A percentile compares a stretch with the other conserved stretches of the same genome.
Evolutionary conservation across 2,329 filamentous ascomycete genomes (phyloP).

Genomic region (Ophiosphaerella herpotricha): DNA sequence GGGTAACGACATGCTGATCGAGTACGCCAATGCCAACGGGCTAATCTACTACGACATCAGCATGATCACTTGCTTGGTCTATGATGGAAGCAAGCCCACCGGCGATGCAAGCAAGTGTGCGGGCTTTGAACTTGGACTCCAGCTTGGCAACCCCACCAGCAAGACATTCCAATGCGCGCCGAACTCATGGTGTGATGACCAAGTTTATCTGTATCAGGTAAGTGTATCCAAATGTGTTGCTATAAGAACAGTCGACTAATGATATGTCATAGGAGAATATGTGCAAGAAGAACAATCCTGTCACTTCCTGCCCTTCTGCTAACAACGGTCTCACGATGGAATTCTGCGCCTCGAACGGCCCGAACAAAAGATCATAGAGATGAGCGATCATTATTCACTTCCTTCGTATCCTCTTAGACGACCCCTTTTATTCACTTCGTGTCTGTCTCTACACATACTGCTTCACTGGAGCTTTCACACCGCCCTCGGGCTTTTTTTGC

Average conservation of each 20-base stretch:
- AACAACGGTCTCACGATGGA: constrained; percentile 19
- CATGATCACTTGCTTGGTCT: constrained; percentile 18
- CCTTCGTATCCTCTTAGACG: no score
- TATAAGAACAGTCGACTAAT: background rate
- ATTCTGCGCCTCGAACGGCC: constrained; percentile 14
- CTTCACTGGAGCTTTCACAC: no score
- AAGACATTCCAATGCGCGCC: constrained; percentile 19
- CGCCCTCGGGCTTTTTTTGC: no score
- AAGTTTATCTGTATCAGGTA: constrained; percentile 23
- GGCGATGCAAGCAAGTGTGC: constrained; percentile 13
- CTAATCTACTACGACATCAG: constrained; percentile 24
- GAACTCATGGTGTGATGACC: constrained; percentile 23
- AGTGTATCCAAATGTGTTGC: background rate
- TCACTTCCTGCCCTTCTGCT: constrained; percentile 6
- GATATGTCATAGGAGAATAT: constrained; percentile 18
- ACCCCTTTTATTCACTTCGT: no score
- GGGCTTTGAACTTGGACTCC: constrained; percentile 20
- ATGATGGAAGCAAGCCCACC: constrained; percentile 7
- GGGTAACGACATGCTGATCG: constrained; percentile 16
- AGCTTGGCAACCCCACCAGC: constrained; percentile 14
- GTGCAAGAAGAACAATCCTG: constrained; percentile 20
- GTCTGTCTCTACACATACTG: no score
- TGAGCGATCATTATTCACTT: no score
- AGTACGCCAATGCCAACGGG: constrained; percentile 11
- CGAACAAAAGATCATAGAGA: no score